A percentile compares a stretch with the other conserved stretches of the same genome.
These are phyloP conservation scores for Kwoniella botswanensis DNA, from an alignment of 768 basidiomycete species.

Conservation along the genomic window DNA sequence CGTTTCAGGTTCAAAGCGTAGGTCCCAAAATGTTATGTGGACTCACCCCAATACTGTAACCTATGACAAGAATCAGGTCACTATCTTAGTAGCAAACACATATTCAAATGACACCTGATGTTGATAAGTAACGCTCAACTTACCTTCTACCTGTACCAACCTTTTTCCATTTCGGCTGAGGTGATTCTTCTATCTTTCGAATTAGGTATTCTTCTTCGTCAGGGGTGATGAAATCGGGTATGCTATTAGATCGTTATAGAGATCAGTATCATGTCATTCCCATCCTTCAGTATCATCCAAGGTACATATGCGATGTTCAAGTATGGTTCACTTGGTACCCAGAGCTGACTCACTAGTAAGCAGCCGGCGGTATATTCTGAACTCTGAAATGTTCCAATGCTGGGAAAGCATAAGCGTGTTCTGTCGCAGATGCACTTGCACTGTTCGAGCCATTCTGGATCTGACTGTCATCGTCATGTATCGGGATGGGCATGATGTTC, in stretches of 20 bases:
- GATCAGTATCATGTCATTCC: too few relatives aligned
- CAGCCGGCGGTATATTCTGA: constrained; percentile 40
- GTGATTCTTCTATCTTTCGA: constrained; percentile 79
- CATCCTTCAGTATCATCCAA: too few relatives aligned
- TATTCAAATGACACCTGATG: too few relatives aligned
- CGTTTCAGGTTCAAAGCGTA: not conserved
- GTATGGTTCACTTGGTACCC: too few relatives aligned
- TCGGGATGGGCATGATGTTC: constrained; percentile 21
- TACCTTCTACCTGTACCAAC: constrained; percentile 72
- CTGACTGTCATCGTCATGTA: not conserved
- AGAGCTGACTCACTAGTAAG: constrained; percentile 37
- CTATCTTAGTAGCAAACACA: too few relatives aligned
- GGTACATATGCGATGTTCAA: too few relatives aligned
- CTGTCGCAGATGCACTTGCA: not conserved
- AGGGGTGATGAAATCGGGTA: constrained; percentile 71
- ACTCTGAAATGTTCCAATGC: constrained; percentile 38
- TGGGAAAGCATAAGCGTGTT: constrained; percentile 21
- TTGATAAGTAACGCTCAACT: not conserved
- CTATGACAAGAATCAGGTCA: constrained; percentile 17
- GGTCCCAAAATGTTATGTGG: constrained; percentile 63
- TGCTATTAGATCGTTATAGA: constrained; percentile 60
- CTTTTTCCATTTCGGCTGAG: constrained; percentile 81
- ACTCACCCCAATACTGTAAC: constrained; percentile 58
- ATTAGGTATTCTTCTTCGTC: constrained; percentile 79
- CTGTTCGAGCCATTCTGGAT: not conserved